Evolutionary conservation across 768 basidiomycete species (phyloP).

Genomic region (Harrya chromipes): DNA sequence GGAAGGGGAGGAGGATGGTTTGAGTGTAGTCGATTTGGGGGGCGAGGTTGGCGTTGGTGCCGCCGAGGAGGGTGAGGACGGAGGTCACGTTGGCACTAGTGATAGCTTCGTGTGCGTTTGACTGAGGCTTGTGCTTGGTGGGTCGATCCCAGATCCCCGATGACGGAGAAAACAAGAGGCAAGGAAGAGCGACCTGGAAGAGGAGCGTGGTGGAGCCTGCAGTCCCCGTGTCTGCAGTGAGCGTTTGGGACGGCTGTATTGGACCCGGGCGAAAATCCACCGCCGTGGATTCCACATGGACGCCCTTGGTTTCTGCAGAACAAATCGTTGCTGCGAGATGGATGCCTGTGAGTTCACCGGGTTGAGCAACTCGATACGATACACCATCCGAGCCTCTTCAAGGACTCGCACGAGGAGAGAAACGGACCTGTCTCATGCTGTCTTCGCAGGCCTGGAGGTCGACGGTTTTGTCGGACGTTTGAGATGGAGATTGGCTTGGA

Average conservation of each 20-base stretch:
- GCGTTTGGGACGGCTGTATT: constrained; percentile 40
- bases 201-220: constrained; percentile 72
- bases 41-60: constrained; percentile 68
- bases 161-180: constrained; percentile 53
- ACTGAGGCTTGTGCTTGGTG: neutral
- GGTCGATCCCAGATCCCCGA: neutral
- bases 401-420: neutral
- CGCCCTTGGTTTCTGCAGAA: constrained; percentile 52
- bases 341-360: constrained; percentile 43
- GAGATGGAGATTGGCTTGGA: constrained; percentile 56
- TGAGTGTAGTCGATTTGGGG: constrained; percentile 76
- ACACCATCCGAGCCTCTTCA: neutral
- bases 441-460: constrained; percentile 62
- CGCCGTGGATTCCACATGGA: constrained; percentile 47
- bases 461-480: constrained; percentile 58
- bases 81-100: constrained; percentile 28
- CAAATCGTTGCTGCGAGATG: constrained; percentile 62
- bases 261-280: constrained; percentile 57
- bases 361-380: neutral
- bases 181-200: constrained; percentile 68
- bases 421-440: constrained; percentile 66
- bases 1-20: constrained; percentile 66
- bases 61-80: constrained; percentile 57
- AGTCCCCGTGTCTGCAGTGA: constrained; percentile 48
- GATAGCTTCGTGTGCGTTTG: too few species aligned